Base-by-base conservation (phyloP, 2,329 filamentous ascomycete genomes). In the Thelonectria olida region DNA sequence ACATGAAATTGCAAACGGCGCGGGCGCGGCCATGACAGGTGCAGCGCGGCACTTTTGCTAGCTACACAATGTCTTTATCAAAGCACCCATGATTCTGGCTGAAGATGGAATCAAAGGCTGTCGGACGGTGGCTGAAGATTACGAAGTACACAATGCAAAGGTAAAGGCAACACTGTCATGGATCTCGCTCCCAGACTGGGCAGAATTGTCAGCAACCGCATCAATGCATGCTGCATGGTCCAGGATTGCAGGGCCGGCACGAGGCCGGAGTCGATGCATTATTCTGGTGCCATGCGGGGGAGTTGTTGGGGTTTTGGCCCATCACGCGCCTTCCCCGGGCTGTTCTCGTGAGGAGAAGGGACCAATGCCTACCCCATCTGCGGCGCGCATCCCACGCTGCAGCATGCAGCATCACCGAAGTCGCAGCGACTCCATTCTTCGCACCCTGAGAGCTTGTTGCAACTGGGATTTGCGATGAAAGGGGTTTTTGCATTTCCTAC, bases 301-400 rank as follows among this genome's bases (percentile, higher is more conserved):
- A 62, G 53, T 20, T 41, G 59, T 52, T 44, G 52, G 55, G 41
- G 57, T 45, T 61, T 57, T 61, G 48, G 62, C 60, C 62, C 61
- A 56, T 48, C 51, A 57, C 48, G 56, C 19, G 20, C 34, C 39
- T 64, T 64, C 60, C 54, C 59, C 54, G 59, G 60, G 45, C 41
- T 47, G 58, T 68, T 63, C 54, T 68, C 61, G 65, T 66, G 54
- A 63, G 61, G 59, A 69, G 60, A 54, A 63, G 45, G 27, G 25
- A 19, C 22, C 42, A 60, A 55, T 39, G 25, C 42, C 20, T 31
- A 25, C 19, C 41, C 15, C 20, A 17, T 19, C 13, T n/a, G 51
- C 28, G 51, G 51, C 47, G 50, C n/a, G 28, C 45, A 54, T 54
- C 28, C 28, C 38, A 54, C 34, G 39, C 31, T 31, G 44, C 28